Evolutionary conservation across 2,329 filamentous ascomycete species (phyloP).

Genomic region (Hypoxylon sp.): DNA sequence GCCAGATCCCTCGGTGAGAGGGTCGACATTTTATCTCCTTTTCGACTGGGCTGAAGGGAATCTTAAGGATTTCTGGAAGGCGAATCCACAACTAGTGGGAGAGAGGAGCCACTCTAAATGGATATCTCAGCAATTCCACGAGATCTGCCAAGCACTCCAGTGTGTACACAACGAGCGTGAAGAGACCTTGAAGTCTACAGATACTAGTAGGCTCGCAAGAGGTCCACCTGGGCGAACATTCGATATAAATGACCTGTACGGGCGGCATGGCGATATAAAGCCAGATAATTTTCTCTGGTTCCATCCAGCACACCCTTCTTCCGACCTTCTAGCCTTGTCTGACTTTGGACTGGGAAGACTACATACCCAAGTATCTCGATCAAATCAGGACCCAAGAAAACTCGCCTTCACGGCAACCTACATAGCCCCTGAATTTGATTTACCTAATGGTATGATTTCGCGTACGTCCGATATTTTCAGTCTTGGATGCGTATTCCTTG

Average conservation of each 20-base stretch:
- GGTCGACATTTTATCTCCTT: constrained; percentile 39
- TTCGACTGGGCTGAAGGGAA: constrained; percentile 45
- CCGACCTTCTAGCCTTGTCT: constrained; percentile 52
- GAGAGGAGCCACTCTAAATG: constrained; percentile 22
- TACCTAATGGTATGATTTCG: constrained; percentile 50
- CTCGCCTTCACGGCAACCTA: constrained; percentile 53
- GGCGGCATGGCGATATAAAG: constrained; percentile 57
- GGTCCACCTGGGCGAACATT: not conserved
- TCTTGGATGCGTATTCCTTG: constrained; percentile 57
- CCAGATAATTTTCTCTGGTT: constrained; percentile 58
- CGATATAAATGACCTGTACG: constrained; percentile 45
- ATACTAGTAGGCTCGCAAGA: not conserved
- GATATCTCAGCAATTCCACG: constrained; percentile 35
- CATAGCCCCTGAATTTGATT: constrained; percentile 58
- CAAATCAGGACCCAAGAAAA: constrained; percentile 42
- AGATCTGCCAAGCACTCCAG: constrained; percentile 33
- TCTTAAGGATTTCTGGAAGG: constrained; percentile 40
- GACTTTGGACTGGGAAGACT: constrained; percentile 56
- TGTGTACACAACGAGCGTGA: constrained; percentile 42
- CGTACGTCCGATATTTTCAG: constrained; percentile 58
- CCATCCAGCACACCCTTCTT: constrained; percentile 1
- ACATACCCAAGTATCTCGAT: constrained; percentile 54
- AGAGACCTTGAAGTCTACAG: constrained; percentile 17
- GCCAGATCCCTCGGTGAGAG: not conserved
- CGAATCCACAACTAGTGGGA: constrained; percentile 5